phyloP scores from a whole-genome alignment of 2,329 filamentous ascomycete genomes.

The Stromatinia cepivora region DNA sequence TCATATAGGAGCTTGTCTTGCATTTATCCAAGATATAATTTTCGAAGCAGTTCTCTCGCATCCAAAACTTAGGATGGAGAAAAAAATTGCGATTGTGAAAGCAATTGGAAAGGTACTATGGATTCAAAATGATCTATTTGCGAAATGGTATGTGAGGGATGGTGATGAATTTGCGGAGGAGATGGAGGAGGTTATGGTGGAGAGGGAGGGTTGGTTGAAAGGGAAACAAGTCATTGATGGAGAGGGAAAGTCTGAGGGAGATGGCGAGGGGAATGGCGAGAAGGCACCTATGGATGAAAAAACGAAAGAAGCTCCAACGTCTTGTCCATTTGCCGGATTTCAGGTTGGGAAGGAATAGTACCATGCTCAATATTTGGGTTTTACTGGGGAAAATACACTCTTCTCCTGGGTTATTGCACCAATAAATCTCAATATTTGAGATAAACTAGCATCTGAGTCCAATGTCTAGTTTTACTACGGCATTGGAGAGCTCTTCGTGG shows the following conservation, averaged over 20 bases:
- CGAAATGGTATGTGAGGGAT: conserved; percentile 65
- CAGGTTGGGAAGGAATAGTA: background rate
- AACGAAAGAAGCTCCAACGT: background rate
- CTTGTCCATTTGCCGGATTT: conserved; percentile 16
- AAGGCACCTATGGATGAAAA: background rate
- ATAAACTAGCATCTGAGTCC: no score
- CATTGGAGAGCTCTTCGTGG: no score
- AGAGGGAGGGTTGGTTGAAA: conserved; percentile 19
- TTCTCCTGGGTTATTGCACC: no score
- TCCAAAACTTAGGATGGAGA: conserved; percentile 58
- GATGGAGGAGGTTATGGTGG: conserved; percentile 19
- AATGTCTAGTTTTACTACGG: no score
- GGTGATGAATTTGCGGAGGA: conserved; percentile 19
- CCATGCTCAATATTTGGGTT: accelerated
- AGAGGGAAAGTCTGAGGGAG: background rate
- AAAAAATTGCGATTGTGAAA: conserved; percentile 72
- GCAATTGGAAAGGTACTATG: conserved; percentile 80
- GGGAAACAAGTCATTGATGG: conserved; percentile 13
- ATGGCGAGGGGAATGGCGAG: background rate
- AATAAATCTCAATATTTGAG: background rate
- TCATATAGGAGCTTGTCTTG: conserved; percentile 70
- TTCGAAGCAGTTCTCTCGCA: conserved; percentile 71
- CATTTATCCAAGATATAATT: conserved; percentile 75
- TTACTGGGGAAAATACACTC: background rate
- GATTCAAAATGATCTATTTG: conserved; percentile 85